Evolutionary conservation across 164 flowering plant genomes (phyloP).

Genomic region (Berberis thunbergii): DNA sequence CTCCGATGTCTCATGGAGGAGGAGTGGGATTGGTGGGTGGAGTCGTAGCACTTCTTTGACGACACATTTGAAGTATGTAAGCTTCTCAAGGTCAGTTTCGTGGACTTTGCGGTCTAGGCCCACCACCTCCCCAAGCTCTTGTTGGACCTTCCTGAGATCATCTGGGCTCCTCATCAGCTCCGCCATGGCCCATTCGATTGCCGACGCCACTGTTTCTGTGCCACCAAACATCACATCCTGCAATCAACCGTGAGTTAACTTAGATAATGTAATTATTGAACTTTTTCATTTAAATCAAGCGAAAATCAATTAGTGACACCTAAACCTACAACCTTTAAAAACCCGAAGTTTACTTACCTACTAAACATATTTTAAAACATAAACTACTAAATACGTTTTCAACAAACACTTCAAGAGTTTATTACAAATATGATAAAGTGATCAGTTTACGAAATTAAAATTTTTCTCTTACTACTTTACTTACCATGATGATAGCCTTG

Average conservation of each 20-base stretch:
- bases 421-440: too few relatives aligned
- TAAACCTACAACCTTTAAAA: too few relatives aligned
- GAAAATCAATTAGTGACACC: too few relatives aligned
- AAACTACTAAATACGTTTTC: neutral
- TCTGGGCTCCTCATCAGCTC: constrained; percentile 61
- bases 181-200: constrained; percentile 82
- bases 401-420: too few relatives aligned
- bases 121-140: constrained; percentile 53
- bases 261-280: neutral
- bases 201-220: constrained; percentile 87
- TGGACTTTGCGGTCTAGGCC: constrained; percentile 48
- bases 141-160: constrained; percentile 49
- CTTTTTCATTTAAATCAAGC: neutral
- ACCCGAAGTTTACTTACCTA: too few relatives aligned
- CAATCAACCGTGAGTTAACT: neutral
- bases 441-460: neutral
- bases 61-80: constrained; percentile 41
- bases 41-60: constrained; percentile 67
- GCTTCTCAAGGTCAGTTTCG: constrained; percentile 62
- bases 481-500: constrained; percentile 87
- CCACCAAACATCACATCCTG: constrained; percentile 96
- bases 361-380: too few relatives aligned
- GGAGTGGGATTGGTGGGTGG: constrained; percentile 86
- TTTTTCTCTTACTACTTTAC: neutral
- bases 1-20: constrained; percentile 71